Evolutionary conservation across 352 stramenopile species (phyloP), one percentile per base, ranked within the genome.

Genomic region (Phytophthora quininea): DNA sequence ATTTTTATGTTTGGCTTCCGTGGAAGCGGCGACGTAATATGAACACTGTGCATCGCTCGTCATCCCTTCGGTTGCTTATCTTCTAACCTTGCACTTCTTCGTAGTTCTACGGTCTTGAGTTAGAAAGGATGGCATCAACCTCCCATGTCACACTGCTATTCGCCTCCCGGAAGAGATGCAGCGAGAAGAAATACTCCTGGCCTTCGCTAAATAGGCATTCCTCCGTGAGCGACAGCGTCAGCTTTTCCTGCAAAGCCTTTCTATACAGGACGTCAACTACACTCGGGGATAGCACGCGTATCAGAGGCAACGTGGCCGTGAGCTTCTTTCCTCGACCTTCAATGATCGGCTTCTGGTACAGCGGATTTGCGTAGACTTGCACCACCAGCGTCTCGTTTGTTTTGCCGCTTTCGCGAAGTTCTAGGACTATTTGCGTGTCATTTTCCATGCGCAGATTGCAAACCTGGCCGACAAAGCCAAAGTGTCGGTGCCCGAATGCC

Each of bases 141-240:
- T 69, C 51, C 74, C 74, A 82, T 3, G 38, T 70, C 14, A 79
- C 62, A 15, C 62, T 19, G 11, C 57, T 64, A 0, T 32, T 47
- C 30, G 57, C 68, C 48, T 73, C 53, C 24, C 58, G 63, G 52
- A 71, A 75, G 30, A 82, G 46, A 31, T 72, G 71, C 46, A 79
- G 50, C 33, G 74, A 82, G 49, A 82, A 82, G 35, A 82, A 77
- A 19, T 42, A 69, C 31, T 71, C 49, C 29, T 46, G 33, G 7
- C 61, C 52, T 1, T 50, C 57, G 27, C 12, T 58, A 12, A 38
- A 4, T 11, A 82, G 48, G 51, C 63, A 75, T 2, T 70, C 43
- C 54, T 68, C n/a, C 27, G 79, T 64, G 9, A 70, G 50, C 19
- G 43, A 19, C 30, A 79, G 48, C 24, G 64, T 73, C 54, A 82